Evolutionary conservation across 2,329 filamentous ascomycete species (phyloP).

Genomic region (Fusarium sulawesiense): DNA sequence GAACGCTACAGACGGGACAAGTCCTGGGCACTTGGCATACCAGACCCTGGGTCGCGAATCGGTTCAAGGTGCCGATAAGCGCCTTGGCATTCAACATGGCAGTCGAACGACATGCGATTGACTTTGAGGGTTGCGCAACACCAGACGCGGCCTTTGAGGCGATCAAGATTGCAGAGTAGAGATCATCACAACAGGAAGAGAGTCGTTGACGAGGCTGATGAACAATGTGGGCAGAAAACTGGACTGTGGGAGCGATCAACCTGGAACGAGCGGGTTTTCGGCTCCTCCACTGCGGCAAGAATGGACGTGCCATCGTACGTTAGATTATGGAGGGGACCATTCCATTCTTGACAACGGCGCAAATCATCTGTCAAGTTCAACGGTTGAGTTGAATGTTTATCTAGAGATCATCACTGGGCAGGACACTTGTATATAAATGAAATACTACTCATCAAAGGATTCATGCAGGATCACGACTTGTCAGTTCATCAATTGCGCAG

Average conservation of each 20-base stretch:
- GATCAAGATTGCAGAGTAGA: not conserved
- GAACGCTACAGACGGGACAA: slow-evolving; percentile 34
- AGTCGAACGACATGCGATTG: slow-evolving; percentile 26
- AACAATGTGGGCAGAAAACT: slow-evolving; percentile 3
- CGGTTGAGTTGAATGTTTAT: not conserved
- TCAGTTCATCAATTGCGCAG: not conserved
- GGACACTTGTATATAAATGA: not conserved
- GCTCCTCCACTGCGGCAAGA: slow-evolving; percentile 12
- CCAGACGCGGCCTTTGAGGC: not conserved
- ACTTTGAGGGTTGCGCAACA: not conserved
- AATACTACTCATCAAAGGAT: not conserved
- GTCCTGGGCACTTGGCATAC: slow-evolving; percentile 41
- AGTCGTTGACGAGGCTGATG: slow-evolving; percentile 16
- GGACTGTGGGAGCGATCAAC: slow-evolving; percentile 3
- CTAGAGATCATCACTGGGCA: no score
- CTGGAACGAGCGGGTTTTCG: slow-evolving; percentile 1
- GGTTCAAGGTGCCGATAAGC: slow-evolving; percentile 44
- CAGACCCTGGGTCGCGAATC: slow-evolving; percentile 41
- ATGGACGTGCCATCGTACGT: slow-evolving; percentile 26
- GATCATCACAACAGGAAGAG: not conserved
- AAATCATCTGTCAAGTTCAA: not conserved
- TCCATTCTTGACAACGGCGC: slow-evolving; percentile 27
- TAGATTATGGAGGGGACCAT: slow-evolving; percentile 12
- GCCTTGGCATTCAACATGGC: slow-evolving; percentile 41
- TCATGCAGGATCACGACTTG: slow-evolving; percentile 2